Base-by-base conservation (phyloP, 1,284 basidiomycete species). In the Ganoderma leucocontextum region DNA sequence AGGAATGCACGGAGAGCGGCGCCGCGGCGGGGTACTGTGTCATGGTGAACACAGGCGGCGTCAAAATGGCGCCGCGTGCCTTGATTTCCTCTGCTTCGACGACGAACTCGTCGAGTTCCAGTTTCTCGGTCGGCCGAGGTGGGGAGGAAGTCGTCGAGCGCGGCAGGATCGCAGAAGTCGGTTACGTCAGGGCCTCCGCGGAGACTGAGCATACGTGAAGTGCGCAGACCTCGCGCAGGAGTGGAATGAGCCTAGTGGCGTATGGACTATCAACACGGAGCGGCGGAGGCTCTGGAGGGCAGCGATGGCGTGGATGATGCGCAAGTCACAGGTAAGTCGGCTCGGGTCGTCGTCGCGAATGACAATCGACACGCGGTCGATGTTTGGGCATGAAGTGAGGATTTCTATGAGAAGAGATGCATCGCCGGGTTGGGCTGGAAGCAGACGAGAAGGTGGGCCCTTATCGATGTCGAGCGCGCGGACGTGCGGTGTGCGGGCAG, bases 371-470 rank as follows among this genome's bases (percentile, higher is more conserved):
- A 57, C 8, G 8, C 15, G 19, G 36, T n/a, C 35, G 19, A 36
- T 9, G 19, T 38, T 29, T 1, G 17, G 29, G 8, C 33, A 36
- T 4, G 55, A n/a, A 17, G 55, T 10, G n/a, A 36, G 35, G 19
- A 36, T 38, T 4, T 57, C 35, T 4, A 35, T 10, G 19, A 57
- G 55, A 38, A 57, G 35, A 5, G 35, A 36, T 12, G 33, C 7
- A 17, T 36, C 35, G 13, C 6, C 33, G 2, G 13, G 29, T 12
- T 22, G 47, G 9, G 3, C 47, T 19, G 55, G 0, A 5, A 13
- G 35, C 7, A 10, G 6, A 0, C 7, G 3, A 36, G 7, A 9
- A 6, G 0, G 6, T 15, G 25, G 15, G 4, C 1, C 1, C 12
- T 33, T 53, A 5, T 49, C 22, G 35, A 57, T 57, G 33, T 57